Base-by-base conservation (phyloP, 495 filamentous ascomycete genomes). In the Aspergillus sparsus region DNA sequence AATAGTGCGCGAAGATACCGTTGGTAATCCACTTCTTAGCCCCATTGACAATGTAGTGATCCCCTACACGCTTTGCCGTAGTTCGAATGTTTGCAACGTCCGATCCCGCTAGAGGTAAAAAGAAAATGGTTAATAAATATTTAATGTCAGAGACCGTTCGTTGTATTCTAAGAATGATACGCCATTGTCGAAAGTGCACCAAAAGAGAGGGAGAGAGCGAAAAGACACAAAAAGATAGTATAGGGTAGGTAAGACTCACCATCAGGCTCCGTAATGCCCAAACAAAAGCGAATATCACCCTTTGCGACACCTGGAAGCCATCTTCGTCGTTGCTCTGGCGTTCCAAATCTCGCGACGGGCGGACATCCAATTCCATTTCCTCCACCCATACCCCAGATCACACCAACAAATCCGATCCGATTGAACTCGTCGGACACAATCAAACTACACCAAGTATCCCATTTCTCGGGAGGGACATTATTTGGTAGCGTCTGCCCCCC, bases 11-110 rank as follows among this genome's bases (percentile, higher is more conserved):
- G 77, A 79, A 83, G 7, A 81, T 73, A 10, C 72, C 80, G 57
- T 81, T 81, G 18, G 82, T 85, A 41, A 85, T 83, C 82, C 82
- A 85, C 60, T 85, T 83, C 74, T 85, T 83, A 10, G 73, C 70
- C 5, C 82, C 82, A 64, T 83, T 83, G 11, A 83, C 81, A 33
- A 83, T 61, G 51, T 83, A 85, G 57, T 73, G 64, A 51, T 80
- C 72, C 0, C 77, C 79, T 33, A 80, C 67, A 0, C 70, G 63
- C 10, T 71, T 64, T 0, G 82, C 81, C 1, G 79, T 83, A 3
- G 80, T 83, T 27, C 72, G 68, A 50, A 85, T 83, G 67, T 73
- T 77, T 5, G 80, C 78, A 3, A 85, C 80, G 71, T 85, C 82
- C 0, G 78, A 81, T 9, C 80, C 80, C 57, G 78, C 76, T 78